Evolutionary conservation across 768 basidiomycete genomes (phyloP), one percentile per base, ranked within the genome.

Genomic region (Cyclocybe aegerita): DNA sequence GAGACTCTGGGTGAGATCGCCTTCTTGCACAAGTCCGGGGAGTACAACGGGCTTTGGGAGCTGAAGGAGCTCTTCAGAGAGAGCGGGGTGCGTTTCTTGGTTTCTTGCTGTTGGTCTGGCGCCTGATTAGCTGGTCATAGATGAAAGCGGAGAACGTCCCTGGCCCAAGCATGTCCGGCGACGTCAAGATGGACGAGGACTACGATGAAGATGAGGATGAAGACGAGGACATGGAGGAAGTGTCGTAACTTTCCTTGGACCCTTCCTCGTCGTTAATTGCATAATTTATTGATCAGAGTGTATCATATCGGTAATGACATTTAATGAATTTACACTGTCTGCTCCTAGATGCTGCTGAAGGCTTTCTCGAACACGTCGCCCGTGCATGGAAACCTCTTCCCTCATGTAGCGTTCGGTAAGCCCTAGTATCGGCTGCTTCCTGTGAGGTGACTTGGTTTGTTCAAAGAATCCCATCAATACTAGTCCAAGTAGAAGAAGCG

Each of bases 1-100:
- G 91, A 94, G 58, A 83, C 88, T 2, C 70, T 96, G 30, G 72
- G 71, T 29, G 88, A 90, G 55, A 85, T 94, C 43, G 93, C 86
- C 4, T 79, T 74, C 47, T 73, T 93, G 41, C 83, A 92, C 64
- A 82, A 86, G 44, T 84, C 82, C 40, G 93, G 93, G 35, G 91
- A 94, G 67, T 73, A 80, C 63, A 88, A 86, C 44, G 90, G 90
- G 7, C 69, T 83, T 52, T 94, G 86, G 85, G 87, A 90, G 65
- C 76, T 93, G 56, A 83, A 85, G 59, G 82, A 85, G 44, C 84
- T 80, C 56, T 90, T 79, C 67, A 85, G 84, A 57, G 82, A 81
- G 50, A 78, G 77, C 15, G 81, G 78, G 67, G 81, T 85, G 45
- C 54, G 79, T 72, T 46, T 56, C 7, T 43, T 48, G 35, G 14